Conservation (phyloP, 1,284 basidiomycete species). For the Cerioporus squamosus region DNA sequence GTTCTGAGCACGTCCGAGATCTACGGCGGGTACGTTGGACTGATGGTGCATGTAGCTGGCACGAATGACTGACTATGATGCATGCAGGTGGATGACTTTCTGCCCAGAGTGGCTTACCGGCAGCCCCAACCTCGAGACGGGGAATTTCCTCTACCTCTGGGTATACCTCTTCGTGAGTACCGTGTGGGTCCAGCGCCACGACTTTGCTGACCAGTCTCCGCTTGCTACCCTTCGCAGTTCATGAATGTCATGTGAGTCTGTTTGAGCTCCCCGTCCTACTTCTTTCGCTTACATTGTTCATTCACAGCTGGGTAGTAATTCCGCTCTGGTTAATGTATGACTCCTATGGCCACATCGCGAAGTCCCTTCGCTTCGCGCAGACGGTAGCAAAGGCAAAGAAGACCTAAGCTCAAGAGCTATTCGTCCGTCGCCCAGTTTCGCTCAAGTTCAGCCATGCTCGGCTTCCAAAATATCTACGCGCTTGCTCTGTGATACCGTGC, state of each 20-base stretch:
- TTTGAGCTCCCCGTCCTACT: background rate
- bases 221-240: conserved; percentile 47
- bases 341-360: conserved; percentile 71
- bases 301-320: conserved; percentile 74
- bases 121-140: conserved; percentile 70
- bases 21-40: conserved; percentile 66
- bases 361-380: conserved; percentile 55
- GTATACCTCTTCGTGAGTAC: conserved; percentile 48
- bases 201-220: background rate
- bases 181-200: background rate
- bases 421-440: background rate
- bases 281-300: background rate
- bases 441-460: background rate
- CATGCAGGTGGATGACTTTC: conserved; percentile 81
- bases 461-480: background rate
- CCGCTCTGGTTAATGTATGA: conserved; percentile 77
- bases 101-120: conserved; percentile 84
- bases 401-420: conserved; percentile 26
- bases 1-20: conserved; percentile 76
- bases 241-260: conserved; percentile 77
- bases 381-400: conserved; percentile 43
- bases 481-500: background rate
- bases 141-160: conserved; percentile 58
- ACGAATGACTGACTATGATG: too few species aligned
- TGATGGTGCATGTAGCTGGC: too few species aligned